Percentiles rank a stretch among this genome's conserved stretches.
Evolutionary conservation across 225 moss, liverwort and hornwort genomes (phyloP).

Genomic region (Bryoerythrophyllum caledonicum): DNA sequence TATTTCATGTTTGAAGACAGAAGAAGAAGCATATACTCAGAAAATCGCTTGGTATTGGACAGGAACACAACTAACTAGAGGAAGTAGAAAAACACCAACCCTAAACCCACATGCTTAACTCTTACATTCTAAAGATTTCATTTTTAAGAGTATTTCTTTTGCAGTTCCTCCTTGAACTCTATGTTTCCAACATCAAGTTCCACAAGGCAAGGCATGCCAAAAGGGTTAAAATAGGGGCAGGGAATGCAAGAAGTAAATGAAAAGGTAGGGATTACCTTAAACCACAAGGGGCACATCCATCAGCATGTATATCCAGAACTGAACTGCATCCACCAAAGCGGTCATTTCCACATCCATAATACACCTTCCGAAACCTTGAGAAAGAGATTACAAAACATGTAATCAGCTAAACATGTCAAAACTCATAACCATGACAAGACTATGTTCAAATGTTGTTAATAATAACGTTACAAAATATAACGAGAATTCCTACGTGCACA

Average conservation of each 20-base stretch:
- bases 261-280: constrained; percentile 39
- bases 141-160: neutral
- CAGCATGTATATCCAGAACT: constrained; percentile 62
- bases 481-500: too few species aligned
- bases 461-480: neutral
- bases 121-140: too few species aligned
- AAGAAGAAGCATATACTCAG: too few species aligned
- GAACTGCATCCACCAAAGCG: constrained; percentile 99
- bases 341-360: constrained; percentile 88
- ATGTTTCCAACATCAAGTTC: neutral
- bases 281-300: constrained; percentile 88
- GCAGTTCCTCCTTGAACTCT: neutral
- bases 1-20: too few species aligned
- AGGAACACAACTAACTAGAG: too few species aligned
- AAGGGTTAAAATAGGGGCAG: too few species aligned
- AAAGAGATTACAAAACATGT: neutral
- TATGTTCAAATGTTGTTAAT: neutral
- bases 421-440: constrained; percentile 11
- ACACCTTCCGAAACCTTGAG: constrained; percentile 78
- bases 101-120: too few species aligned
- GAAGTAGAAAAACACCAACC: too few species aligned
- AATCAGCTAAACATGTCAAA: neutral
- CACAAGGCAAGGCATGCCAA: neutral
- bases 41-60: too few species aligned
- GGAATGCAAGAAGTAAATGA: too few species aligned